Conservation (phyloP, 83 land plant species). For the Thuja plicata region DNA sequence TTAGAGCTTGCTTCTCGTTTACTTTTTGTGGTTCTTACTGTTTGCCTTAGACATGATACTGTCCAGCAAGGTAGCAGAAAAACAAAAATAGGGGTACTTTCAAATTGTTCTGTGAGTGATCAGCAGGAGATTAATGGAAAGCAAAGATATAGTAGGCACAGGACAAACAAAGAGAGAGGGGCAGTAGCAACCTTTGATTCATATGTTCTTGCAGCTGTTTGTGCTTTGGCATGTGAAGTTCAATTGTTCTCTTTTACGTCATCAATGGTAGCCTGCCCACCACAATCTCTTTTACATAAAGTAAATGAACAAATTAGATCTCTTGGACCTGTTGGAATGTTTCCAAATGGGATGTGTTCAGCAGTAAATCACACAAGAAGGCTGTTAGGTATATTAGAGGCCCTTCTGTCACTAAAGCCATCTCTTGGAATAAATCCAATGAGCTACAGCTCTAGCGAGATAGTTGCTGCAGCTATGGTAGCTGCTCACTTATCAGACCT, state of each 20-base stretch:
- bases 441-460: conserved; percentile 85
- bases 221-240: conserved; percentile 95
- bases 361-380: conserved; percentile 69
- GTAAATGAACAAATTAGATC: conserved; percentile 11
- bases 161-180: conserved; percentile 58
- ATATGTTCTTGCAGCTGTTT: conserved; percentile 88
- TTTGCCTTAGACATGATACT: conserved; percentile 93
- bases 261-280: conserved; percentile 4
- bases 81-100: conserved; percentile 15
- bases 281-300: background rate
- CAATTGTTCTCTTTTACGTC: conserved; percentile 76
- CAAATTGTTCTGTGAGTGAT: conserved; percentile 11
- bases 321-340: conserved; percentile 31
- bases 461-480: conserved; percentile 93
- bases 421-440: conserved; percentile 57
- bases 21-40: conserved; percentile 82
- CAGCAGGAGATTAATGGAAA: conserved; percentile 23
- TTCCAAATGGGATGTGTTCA: conserved; percentile 46
- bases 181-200: conserved; percentile 93
- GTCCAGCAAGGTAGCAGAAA: conserved; percentile 58
- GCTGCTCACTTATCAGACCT: conserved; percentile 91
- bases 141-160: conserved; percentile 9
- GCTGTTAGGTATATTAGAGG: conserved; percentile 74
- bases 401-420: conserved; percentile 72
- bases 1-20: conserved; percentile 85